Conservation (phyloP, 306 rosid species). For the Sechiopsis laciniata region DNA sequence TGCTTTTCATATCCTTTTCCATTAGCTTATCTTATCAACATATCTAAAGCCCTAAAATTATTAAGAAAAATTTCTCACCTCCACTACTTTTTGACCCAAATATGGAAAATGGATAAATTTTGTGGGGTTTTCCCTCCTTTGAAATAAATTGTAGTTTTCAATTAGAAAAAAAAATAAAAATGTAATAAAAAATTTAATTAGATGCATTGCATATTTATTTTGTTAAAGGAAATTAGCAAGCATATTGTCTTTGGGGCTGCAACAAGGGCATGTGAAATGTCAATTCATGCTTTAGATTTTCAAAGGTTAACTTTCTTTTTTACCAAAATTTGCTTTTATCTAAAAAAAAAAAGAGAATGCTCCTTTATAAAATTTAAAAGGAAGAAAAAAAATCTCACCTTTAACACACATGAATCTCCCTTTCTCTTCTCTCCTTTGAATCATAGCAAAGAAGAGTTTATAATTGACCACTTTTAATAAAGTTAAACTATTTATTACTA, state of each 20-base stretch:
- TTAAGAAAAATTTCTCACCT: background rate
- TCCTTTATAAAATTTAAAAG: background rate
- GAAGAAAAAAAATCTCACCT: background rate
- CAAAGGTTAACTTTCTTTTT: constrained; percentile 11
- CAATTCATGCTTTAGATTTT: constrained; percentile 8
- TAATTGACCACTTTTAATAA: background rate
- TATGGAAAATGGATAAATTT: background rate
- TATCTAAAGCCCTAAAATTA: background rate
- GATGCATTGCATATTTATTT: background rate
- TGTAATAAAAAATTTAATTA: background rate
- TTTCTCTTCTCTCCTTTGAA: background rate
- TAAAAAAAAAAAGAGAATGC: background rate
- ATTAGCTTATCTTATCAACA: constrained; percentile 20
- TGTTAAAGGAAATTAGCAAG: background rate
- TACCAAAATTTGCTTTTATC: background rate
- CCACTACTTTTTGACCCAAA: constrained; percentile 3
- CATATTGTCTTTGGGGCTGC: background rate
- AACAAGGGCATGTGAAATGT: constrained; percentile 14
- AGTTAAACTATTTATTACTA: background rate
- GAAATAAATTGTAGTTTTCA: background rate
- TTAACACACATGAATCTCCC: background rate
- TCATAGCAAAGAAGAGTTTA: constrained; percentile 3
- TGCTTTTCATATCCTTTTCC: constrained; percentile 15
- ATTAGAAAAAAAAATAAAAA: background rate
- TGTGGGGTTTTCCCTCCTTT: background rate